A percentile compares a stretch with the other conserved stretches of the same genome.
phyloP scores from a whole-genome alignment of 1,284 basidiomycete genomes.

The Boletus sp. region DNA sequence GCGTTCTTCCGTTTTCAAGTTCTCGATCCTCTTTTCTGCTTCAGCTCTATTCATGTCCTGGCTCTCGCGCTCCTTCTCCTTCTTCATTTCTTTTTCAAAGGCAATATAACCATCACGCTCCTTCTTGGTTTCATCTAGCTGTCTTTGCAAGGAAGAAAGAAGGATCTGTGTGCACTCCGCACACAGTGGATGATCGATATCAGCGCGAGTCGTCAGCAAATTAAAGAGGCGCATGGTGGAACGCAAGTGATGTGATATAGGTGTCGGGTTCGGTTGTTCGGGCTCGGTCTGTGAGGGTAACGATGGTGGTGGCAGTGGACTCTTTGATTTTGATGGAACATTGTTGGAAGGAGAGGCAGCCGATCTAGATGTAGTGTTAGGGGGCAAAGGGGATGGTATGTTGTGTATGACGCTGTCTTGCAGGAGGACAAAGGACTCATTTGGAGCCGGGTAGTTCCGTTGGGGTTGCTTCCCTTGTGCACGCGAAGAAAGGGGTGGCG shows the following conservation, averaged over 20 bases:
- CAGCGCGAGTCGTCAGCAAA: constrained; percentile 74
- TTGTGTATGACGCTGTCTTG: constrained; percentile 74
- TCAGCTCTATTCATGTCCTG: constrained; percentile 59
- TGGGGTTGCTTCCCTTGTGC: constrained; percentile 55
- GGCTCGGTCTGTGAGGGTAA: constrained; percentile 37
- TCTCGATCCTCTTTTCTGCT: constrained; percentile 66
- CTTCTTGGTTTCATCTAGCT: constrained; percentile 86
- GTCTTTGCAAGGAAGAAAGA: constrained; percentile 71
- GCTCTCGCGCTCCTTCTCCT: constrained; percentile 64
- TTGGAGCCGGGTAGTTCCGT: constrained; percentile 51
- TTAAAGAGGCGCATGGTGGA: constrained; percentile 74
- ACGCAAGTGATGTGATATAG: constrained; percentile 74
- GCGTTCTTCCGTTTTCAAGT: constrained; percentile 72
- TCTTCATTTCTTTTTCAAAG: constrained; percentile 83
- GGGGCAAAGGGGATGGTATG: constrained; percentile 49
- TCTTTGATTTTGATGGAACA: constrained; percentile 25
- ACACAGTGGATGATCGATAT: constrained; percentile 93
- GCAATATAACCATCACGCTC: constrained; percentile 91
- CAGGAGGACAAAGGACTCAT: constrained; percentile 86
- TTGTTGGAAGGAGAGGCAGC: constrained; percentile 34
- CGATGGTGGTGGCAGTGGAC: constrained; percentile 23
- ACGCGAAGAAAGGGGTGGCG: constrained; percentile 43
- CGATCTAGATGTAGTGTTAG: constrained; percentile 40
- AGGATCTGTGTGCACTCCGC: constrained; percentile 88
- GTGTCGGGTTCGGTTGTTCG: constrained; percentile 59